Percentiles rank a stretch among this genome's conserved stretches.
phyloP scores from a whole-genome alignment of 192 early-diverging fungal species.

The Backusella tarrabulga region DNA sequence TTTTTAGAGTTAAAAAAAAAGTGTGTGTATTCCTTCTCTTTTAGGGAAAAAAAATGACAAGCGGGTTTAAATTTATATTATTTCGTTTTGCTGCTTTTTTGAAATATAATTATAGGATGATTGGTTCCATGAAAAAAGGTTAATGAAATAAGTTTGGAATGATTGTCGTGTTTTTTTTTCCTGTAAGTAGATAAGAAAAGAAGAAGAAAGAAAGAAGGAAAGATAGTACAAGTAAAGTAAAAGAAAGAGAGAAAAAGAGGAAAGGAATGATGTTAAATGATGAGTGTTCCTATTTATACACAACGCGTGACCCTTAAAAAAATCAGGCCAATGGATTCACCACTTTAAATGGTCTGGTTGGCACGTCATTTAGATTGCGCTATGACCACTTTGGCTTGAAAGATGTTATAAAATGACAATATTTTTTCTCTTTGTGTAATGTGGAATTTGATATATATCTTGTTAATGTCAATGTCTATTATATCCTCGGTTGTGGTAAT shows the following conservation, averaged over 20 bases:
- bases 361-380: slow-evolving; percentile 13
- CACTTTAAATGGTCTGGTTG: not conserved
- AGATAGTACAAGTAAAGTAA: not conserved
- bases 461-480: not conserved
- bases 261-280: not conserved
- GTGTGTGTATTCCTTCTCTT: not conserved
- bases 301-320: not conserved
- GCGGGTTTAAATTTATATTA: not conserved
- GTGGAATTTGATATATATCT: not conserved
- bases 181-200: not conserved
- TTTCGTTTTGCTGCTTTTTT: not conserved
- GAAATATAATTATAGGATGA: not conserved
- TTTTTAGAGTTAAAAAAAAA: not conserved
- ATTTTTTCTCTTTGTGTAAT: slow-evolving; percentile 7
- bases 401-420: slow-evolving; percentile 3
- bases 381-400: slow-evolving; percentile 12
- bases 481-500: not conserved
- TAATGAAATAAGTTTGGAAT: not conserved
- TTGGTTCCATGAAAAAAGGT: not conserved
- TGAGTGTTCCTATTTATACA: not conserved
- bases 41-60: not conserved
- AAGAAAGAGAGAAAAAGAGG: not conserved
- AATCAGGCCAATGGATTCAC: not conserved
- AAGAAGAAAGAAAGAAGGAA: not conserved
- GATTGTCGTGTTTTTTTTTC: slow-evolving; percentile 7